Evolutionary conservation across 208 protist species (phyloP), one percentile per base, ranked within the genome.

Genomic region (Naegleria gruberi): DNA sequence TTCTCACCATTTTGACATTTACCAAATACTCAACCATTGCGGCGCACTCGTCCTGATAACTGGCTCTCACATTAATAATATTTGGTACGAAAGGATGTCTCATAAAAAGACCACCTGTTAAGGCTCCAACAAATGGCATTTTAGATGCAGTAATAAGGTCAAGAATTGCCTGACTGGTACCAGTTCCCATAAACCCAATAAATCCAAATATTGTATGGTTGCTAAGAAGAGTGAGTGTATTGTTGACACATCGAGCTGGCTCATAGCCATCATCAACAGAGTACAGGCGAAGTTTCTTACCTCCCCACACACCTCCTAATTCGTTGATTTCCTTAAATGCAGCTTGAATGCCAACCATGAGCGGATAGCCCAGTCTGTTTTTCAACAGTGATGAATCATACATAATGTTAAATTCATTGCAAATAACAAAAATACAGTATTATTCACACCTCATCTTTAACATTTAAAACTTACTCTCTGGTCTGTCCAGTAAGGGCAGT

Each of bases 1-100:
- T 42, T 1, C 40, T 7, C 12, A 41, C 17, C 15, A 40, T 84
- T 84, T 44, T 44, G n/a, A 46, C 19, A 43, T 84, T 84, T 5
- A 87, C 43, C n/a, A 87, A 23, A 55, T 55, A 87, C n/a, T 87
- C n/a, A 51, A 87, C 26, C 26, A 55, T 87, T 34, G 43, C 83
- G 5, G 83, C n/a, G 2, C 30, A 40, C 40, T 87, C 83, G 10
- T 87, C 83, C 4, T 55, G 19, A 87, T 87, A 87, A 26, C 83
- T 41, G 17, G 83, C 41, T 55, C 83, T 87, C 1, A 87, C n/a
- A 40, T 87, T 87, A 8, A 87, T 87, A 40, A 87, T 51, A 41
- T 87, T 87, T 40, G 17, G 12, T 37, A 37, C 26, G 65, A 77
- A 77, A 37, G 43, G 44, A 3, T 8, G 1, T 19, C 83, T 19